phyloP scores from a whole-genome alignment of 2,329 filamentous ascomycete species.

The Aureobasidium sp. region DNA sequence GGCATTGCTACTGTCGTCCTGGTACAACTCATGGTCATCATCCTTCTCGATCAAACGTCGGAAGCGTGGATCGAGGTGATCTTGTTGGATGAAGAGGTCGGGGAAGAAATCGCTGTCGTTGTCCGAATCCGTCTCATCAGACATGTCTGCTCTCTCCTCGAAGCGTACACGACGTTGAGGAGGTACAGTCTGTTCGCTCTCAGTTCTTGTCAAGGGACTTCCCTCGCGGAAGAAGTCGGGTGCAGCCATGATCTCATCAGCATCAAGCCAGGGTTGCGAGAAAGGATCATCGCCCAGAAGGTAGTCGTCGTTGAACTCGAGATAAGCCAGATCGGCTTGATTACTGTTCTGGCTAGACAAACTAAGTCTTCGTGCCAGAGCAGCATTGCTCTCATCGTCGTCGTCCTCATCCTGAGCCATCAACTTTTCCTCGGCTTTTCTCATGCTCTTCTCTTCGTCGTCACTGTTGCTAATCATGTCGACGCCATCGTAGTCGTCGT shows the following conservation, averaged over 20 bases:
- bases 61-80: slow-evolving; percentile 18
- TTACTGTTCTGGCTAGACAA: slow-evolving; percentile 18
- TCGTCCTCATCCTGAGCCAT: slow-evolving; percentile 16
- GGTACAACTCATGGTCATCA: slow-evolving; percentile 20
- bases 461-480: slow-evolving; percentile 23
- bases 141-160: slow-evolving; percentile 21
- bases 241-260: slow-evolving; percentile 1
- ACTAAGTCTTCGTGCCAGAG: slow-evolving; percentile 18
- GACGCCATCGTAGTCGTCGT: slow-evolving; percentile 22
- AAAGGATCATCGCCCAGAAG: slow-evolving; percentile 5
- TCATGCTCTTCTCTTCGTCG: slow-evolving; percentile 18
- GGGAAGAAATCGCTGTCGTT: slow-evolving; percentile 25
- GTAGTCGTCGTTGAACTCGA: slow-evolving; percentile 13
- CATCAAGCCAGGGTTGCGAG: slow-evolving; percentile 6
- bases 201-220: background rate
- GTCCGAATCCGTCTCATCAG: slow-evolving; percentile 22
- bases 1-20: slow-evolving; percentile 21
- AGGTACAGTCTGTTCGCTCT: slow-evolving; percentile 17
- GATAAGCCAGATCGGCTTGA: slow-evolving; percentile 13
- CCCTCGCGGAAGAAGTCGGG: slow-evolving; percentile 7
- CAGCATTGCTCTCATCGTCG: slow-evolving; percentile 14
- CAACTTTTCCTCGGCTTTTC: slow-evolving; percentile 16
- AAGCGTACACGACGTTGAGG: slow-evolving; percentile 28
- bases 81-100: slow-evolving; percentile 25
- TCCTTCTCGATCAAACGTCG: slow-evolving; percentile 17